A percentile compares a stretch with the other conserved stretches of the same genome.
phyloP scores from a whole-genome alignment of 2,329 filamentous ascomycete genomes.

The Chrysoporthe austroafricana region DNA sequence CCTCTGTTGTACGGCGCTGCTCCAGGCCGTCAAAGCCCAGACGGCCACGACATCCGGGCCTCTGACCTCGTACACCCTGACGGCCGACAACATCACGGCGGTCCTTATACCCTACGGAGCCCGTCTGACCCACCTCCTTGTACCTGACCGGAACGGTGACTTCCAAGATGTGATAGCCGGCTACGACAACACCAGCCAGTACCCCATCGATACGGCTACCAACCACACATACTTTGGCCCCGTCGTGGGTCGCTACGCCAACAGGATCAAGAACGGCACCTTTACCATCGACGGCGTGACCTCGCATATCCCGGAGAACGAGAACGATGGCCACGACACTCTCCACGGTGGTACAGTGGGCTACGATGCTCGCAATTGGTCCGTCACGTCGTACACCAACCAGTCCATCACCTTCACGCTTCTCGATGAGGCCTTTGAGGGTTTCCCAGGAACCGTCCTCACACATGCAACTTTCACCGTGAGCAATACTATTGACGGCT shows the following conservation, averaged over 20 bases:
- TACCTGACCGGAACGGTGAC: constrained; percentile 20
- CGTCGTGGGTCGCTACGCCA: constrained; percentile 20
- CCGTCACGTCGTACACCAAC: constrained; percentile 22
- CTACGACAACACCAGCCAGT: constrained; percentile 21
- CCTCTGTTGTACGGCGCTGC: constrained; percentile 14
- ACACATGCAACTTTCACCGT: constrained; percentile 21
- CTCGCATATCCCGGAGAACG: constrained; percentile 19
- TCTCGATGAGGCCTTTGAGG: constrained; percentile 18
- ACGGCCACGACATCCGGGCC: constrained; percentile 18
- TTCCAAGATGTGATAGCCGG: constrained; percentile 21
- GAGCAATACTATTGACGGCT: constrained; percentile 22
- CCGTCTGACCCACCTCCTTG: constrained; percentile 21
- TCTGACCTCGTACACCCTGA: constrained; percentile 22
- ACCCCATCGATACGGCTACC: constrained; percentile 19
- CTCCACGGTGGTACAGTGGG: constrained; percentile 22
- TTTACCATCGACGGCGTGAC: constrained; percentile 20
- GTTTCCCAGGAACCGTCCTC: constrained; percentile 20
- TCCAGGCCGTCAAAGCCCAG: constrained; percentile 15
- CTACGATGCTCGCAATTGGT: constrained; percentile 23
- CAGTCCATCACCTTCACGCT: constrained; percentile 18
- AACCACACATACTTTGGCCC: constrained; percentile 23
- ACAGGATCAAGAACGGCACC: constrained; percentile 24
- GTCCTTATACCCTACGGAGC: constrained; percentile 22
- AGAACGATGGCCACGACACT: constrained; percentile 16
- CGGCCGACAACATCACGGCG: constrained; percentile 24